These are phyloP conservation scores for Bathelium albidoporum DNA, from an alignment of 495 filamentous ascomycete species.

Conservation along the genomic window DNA sequence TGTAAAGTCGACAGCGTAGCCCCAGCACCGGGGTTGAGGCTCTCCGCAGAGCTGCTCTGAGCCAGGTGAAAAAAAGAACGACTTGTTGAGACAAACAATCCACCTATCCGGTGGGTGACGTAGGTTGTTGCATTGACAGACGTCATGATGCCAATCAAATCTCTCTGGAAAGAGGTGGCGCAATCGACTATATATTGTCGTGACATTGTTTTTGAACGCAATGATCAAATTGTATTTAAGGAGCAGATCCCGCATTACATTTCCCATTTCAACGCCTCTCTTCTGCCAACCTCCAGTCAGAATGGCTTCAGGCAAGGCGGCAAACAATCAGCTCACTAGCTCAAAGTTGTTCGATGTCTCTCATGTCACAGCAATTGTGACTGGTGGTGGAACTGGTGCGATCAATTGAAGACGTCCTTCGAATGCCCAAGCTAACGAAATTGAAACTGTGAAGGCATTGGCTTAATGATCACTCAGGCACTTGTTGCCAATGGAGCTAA, in stretches of 20 bases:
- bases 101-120: not conserved
- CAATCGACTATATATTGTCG: not conserved
- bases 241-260: not conserved
- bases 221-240: not conserved
- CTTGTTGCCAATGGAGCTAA: slow-evolving; percentile 71
- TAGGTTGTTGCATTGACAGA: not conserved
- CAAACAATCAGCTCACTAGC: slow-evolving; percentile 22
- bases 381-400: slow-evolving; percentile 26
- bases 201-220: not conserved
- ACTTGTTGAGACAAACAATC: not conserved
- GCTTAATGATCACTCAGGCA: slow-evolving; percentile 71
- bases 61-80: too few relatives aligned
- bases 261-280: not conserved
- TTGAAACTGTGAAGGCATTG: slow-evolving; percentile 32
- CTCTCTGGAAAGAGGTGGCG: not conserved
- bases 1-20: too few relatives aligned
- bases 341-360: slow-evolving; percentile 30
- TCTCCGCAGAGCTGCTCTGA: too few relatives aligned
- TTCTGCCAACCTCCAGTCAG: not conserved
- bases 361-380: slow-evolving; percentile 28
- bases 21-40: too few relatives aligned
- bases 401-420: not conserved
- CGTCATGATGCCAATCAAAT: not conserved
- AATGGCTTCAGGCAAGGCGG: slow-evolving; percentile 18
- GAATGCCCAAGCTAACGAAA: not conserved